Conservation (phyloP, 352 stramenopile genomes). For the Pythium phragmiticola region DNA sequence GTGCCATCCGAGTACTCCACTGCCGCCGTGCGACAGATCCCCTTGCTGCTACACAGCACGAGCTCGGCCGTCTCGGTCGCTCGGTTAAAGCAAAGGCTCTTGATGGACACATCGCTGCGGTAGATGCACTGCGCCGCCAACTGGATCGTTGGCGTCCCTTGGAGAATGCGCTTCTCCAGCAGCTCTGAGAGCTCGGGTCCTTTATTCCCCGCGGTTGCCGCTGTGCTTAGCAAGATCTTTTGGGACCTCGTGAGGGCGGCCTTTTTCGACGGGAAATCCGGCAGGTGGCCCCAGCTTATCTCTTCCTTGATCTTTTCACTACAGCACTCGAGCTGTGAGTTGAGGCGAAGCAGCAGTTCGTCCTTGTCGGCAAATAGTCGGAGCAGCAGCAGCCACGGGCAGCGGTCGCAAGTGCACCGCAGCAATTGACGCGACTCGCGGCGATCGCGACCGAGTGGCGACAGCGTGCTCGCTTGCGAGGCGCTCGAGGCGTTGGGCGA, state of each 20-base stretch:
- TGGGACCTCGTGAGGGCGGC: slow-evolving; percentile 62
- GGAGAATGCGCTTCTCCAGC: slow-evolving; percentile 54
- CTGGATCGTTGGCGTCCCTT: slow-evolving; percentile 37
- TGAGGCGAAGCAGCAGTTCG: slow-evolving; percentile 69
- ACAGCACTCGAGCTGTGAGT: slow-evolving; percentile 65
- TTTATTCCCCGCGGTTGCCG: slow-evolving; percentile 30
- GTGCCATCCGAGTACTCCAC: slow-evolving; percentile 65
- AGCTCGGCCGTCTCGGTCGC: slow-evolving; percentile 54
- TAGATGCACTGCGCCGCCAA: slow-evolving; percentile 64
- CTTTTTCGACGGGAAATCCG: slow-evolving; percentile 62
- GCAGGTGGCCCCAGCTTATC: slow-evolving; percentile 70
- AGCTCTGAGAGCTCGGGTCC: slow-evolving; percentile 51
- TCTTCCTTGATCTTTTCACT: slow-evolving; percentile 75
- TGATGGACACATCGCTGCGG: slow-evolving; percentile 78
- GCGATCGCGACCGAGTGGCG: slow-evolving; percentile 24
- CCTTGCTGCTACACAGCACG: slow-evolving; percentile 73
- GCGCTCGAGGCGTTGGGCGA: background rate
- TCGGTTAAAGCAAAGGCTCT: slow-evolving; percentile 81
- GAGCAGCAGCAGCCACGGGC: slow-evolving; percentile 71
- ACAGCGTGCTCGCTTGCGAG: slow-evolving; percentile 16
- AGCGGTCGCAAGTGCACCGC: slow-evolving; percentile 66
- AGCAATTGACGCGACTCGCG: slow-evolving; percentile 49
- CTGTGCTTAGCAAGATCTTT: slow-evolving; percentile 53
- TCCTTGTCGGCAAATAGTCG: slow-evolving; percentile 72
- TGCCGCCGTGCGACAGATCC: slow-evolving; percentile 63